Percentiles rank a stretch among this genome's conserved stretches.
phyloP scores from a whole-genome alignment of 352 stramenopile species.

The Phytopythium litorale region DNA sequence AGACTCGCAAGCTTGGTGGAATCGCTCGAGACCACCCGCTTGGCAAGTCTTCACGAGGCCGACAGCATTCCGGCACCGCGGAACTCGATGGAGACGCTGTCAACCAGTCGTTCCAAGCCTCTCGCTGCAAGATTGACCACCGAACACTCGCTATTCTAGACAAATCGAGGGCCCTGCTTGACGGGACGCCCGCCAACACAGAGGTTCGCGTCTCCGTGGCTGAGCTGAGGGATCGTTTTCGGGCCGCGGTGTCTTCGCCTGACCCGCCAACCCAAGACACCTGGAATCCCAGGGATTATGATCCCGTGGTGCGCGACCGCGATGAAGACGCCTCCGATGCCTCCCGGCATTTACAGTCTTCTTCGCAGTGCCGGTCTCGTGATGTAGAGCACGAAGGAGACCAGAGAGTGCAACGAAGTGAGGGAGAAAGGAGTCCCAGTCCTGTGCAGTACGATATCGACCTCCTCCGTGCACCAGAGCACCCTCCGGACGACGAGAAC shows the following conservation, averaged over 20 bases:
- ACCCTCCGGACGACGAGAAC: conserved; percentile 55
- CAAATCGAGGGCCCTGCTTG: conserved; percentile 39
- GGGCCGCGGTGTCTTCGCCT: not conserved
- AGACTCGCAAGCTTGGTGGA: not conserved
- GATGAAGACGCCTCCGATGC: not conserved
- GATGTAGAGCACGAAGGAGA: not conserved
- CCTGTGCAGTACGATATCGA: conserved; percentile 36
- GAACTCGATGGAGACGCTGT: conserved; percentile 11
- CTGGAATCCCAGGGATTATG: not conserved
- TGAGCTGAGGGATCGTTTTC: conserved; percentile 21
- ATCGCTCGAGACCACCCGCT: not conserved
- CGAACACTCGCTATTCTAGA: conserved; percentile 57
- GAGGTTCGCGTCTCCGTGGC: conserved; percentile 24
- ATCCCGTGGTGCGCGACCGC: not conserved
- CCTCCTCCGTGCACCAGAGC: conserved; percentile 42
- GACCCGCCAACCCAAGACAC: not conserved
- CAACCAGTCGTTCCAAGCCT: conserved; percentile 29
- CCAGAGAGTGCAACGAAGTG: not conserved
- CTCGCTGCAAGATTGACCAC: conserved; percentile 41
- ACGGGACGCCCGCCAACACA: conserved; percentile 6
- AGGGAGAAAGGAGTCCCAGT: not conserved
- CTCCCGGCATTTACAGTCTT: not conserved
- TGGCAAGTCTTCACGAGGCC: not conserved
- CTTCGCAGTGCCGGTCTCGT: not conserved
- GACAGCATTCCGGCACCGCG: conserved; percentile 3